Percentiles rank a stretch among this genome's conserved stretches.
Evolutionary conservation across 441 rosid genomes (phyloP).

Genomic region (Erodium moschatum): DNA sequence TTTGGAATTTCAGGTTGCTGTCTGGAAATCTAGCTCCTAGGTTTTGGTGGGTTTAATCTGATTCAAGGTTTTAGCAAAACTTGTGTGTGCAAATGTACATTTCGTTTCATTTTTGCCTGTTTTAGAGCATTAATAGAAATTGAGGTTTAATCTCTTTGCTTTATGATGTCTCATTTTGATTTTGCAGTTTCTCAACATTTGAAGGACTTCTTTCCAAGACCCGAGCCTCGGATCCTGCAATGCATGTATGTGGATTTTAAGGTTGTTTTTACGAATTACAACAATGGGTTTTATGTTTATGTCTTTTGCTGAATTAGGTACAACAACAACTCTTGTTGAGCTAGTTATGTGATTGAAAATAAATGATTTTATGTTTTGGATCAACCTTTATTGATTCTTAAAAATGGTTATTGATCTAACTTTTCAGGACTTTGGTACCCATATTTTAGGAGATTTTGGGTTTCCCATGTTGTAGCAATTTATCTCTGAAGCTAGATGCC

Average conservation of each 20-base stretch:
- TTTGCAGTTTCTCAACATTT: slow-evolving; percentile 1
- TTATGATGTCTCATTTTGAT: background rate
- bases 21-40: background rate
- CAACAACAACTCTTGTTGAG: background rate
- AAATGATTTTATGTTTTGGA: background rate
- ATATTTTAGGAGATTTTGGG: background rate
- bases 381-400: background rate
- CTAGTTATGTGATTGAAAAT: slow-evolving; percentile 2
- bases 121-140: background rate
- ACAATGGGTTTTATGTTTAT: background rate
- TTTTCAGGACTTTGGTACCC: background rate
- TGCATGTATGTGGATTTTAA: background rate
- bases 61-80: background rate
- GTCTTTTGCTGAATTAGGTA: background rate
- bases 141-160: background rate
- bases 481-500: background rate
- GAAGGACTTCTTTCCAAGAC: background rate
- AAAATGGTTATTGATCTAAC: background rate
- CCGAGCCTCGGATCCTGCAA: background rate
- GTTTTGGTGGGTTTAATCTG: background rate
- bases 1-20: background rate
- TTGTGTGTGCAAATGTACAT: background rate
- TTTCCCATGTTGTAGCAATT: background rate
- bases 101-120: background rate
- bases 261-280: background rate